These are phyloP conservation scores for Phytophthora sp. DNA, from an alignment of 352 stramenopile genomes.

Conservation along the genomic window DNA sequence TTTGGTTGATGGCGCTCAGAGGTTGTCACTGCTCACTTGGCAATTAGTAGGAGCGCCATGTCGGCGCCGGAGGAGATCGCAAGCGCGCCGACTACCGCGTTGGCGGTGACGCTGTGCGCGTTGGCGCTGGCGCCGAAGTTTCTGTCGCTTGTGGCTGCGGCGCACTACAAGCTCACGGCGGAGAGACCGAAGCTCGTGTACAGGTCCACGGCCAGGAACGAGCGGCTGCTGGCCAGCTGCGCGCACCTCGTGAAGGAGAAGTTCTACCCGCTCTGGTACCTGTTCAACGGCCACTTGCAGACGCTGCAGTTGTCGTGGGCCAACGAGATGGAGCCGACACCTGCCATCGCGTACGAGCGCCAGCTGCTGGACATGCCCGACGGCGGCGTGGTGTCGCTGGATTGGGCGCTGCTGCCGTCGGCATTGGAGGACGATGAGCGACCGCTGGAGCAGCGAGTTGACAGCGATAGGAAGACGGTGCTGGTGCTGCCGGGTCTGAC, in stretches of 20 bases:
- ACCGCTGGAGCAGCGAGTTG: conserved; percentile 30
- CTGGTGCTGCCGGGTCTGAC: conserved; percentile 67
- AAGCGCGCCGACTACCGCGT: not conserved
- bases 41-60: conserved; percentile 8
- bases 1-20: no score
- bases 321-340: conserved; percentile 34
- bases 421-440: conserved; percentile 4
- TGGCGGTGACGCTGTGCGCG: conserved; percentile 22
- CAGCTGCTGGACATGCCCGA: conserved; percentile 69
- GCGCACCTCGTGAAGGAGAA: conserved; percentile 43
- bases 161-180: conserved; percentile 44
- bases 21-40: conserved; percentile 6
- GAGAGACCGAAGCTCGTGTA: conserved; percentile 57
- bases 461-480: conserved; percentile 42
- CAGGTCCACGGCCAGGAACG: conserved; percentile 40
- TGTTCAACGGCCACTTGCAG: conserved; percentile 72
- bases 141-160: conserved; percentile 12
- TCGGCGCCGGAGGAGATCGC: not conserved
- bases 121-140: conserved; percentile 21
- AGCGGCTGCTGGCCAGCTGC: conserved; percentile 43
- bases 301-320: conserved; percentile 54
- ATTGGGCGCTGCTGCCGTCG: conserved; percentile 56
- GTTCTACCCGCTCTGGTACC: conserved; percentile 65
- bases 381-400: conserved; percentile 69
- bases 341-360: conserved; percentile 53